phyloP scores from a whole-genome alignment of 257 asterid genomes.

The Solanum bulbocastanum region DNA sequence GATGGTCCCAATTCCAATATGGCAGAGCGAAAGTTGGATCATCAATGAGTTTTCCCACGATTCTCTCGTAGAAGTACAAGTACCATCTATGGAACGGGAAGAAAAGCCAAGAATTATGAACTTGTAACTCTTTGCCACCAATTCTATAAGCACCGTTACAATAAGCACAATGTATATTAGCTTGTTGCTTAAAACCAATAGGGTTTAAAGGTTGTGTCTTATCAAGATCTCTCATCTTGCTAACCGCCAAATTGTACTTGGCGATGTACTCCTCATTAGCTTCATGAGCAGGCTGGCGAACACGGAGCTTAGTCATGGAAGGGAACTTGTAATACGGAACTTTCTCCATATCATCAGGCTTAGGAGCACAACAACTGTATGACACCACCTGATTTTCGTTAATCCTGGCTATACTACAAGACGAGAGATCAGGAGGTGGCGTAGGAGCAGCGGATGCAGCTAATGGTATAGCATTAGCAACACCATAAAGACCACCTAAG shows the following conservation, averaged over 20 bases:
- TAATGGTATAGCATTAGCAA: not conserved
- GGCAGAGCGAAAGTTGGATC: slow-evolving; percentile 10
- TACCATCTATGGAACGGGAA: slow-evolving; percentile 23
- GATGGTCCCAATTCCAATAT: not conserved
- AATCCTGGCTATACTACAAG: not conserved
- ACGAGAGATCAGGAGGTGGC: not conserved
- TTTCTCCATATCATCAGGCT: not conserved
- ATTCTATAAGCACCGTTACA: slow-evolving; percentile 9
- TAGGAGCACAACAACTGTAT: not conserved
- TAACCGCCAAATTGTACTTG: slow-evolving; percentile 2
- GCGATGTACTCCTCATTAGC: not conserved
- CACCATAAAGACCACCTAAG: not conserved
- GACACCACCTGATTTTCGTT: not conserved
- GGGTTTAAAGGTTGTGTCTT: not conserved
- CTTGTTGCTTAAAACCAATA: slow-evolving; percentile 2
- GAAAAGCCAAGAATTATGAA: not conserved
- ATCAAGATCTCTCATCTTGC: not conserved
- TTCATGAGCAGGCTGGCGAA: slow-evolving; percentile 7
- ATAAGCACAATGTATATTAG: slow-evolving; percentile 5
- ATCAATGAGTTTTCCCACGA: not conserved
- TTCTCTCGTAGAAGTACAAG: slow-evolving; percentile 10
- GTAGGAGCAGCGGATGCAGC: not conserved
- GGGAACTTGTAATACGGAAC: not conserved
- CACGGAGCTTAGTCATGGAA: not conserved
- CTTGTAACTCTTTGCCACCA: not conserved